Conservation (phyloP, 371 early-diverging fungal genomes). For the Mucor plumbeus region DNA sequence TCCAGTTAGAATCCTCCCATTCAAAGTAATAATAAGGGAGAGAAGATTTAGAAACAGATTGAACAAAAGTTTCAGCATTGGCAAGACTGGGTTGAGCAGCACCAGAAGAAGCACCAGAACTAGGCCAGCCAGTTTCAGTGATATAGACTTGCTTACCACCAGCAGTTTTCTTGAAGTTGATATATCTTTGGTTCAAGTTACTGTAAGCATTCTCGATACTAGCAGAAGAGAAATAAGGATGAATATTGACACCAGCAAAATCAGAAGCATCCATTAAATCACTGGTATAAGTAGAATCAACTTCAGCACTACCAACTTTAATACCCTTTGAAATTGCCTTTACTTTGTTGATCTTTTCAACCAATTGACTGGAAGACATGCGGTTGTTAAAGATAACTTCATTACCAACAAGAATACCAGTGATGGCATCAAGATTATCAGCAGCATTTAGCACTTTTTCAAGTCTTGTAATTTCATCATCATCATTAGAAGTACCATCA, state of each 20-base stretch:
- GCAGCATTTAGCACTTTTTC: slow-evolving; percentile 15
- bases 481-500: slow-evolving; percentile 37
- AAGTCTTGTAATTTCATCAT: slow-evolving; percentile 37
- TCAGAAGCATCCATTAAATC: slow-evolving; percentile 49
- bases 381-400: slow-evolving; percentile 38
- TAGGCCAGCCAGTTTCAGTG: slow-evolving; percentile 75
- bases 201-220: slow-evolving; percentile 34
- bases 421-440: slow-evolving; percentile 24
- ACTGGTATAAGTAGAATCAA: slow-evolving; percentile 34
- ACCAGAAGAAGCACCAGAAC: slow-evolving; percentile 55
- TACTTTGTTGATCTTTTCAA: slow-evolving; percentile 47
- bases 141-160: slow-evolving; percentile 53
- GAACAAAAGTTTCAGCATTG: slow-evolving; percentile 52
- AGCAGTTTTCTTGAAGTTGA: slow-evolving; percentile 47
- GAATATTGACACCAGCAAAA: slow-evolving; percentile 57
- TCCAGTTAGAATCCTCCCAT: slow-evolving; percentile 68
- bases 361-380: slow-evolving; percentile 31
- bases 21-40: slow-evolving; percentile 67
- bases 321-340: slow-evolving; percentile 39
- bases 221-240: slow-evolving; percentile 60
- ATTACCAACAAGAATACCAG: slow-evolving; percentile 50
- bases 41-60: slow-evolving; percentile 37
- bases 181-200: slow-evolving; percentile 41
- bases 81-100: slow-evolving; percentile 51
- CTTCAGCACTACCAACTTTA: slow-evolving; percentile 62